Conservation (phyloP, 2,329 filamentous ascomycete species). For the Torrubiella hemipterigena region DNA sequence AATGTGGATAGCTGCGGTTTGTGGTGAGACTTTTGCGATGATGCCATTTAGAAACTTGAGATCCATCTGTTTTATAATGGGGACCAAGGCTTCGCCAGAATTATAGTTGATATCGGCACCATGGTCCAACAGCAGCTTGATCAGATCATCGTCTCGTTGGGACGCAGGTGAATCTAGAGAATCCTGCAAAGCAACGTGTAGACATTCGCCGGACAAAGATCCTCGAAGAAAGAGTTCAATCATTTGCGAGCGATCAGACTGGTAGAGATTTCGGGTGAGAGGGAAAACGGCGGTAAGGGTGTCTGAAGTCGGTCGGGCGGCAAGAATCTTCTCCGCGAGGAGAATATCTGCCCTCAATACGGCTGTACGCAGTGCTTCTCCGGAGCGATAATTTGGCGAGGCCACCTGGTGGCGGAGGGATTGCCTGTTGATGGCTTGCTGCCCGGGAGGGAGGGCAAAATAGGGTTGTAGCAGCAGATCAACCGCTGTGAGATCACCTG, state of each 20-base stretch:
- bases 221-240: slow-evolving; percentile 36
- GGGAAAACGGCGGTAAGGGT: slow-evolving; percentile 38
- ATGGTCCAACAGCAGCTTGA: slow-evolving; percentile 37
- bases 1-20: slow-evolving; percentile 35
- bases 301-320: slow-evolving; percentile 30
- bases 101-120: slow-evolving; percentile 43
- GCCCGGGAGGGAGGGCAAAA: slow-evolving; percentile 23
- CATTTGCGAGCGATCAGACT: slow-evolving; percentile 32
- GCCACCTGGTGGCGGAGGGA: slow-evolving; percentile 35
- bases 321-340: slow-evolving; percentile 34
- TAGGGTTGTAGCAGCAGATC: slow-evolving; percentile 36
- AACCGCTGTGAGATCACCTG: slow-evolving; percentile 33
- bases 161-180: slow-evolving; percentile 36
- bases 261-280: slow-evolving; percentile 28
- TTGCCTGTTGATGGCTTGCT: slow-evolving; percentile 12
- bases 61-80: slow-evolving; percentile 36
- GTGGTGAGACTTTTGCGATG: slow-evolving; percentile 31
- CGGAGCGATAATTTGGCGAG: slow-evolving; percentile 39
- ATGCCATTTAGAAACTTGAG: slow-evolving; percentile 30
- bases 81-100: slow-evolving; percentile 33
- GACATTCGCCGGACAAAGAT: slow-evolving; percentile 30
- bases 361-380: slow-evolving; percentile 37
- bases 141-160: slow-evolving; percentile 36
- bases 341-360: slow-evolving; percentile 30
- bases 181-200: slow-evolving; percentile 38